Conservation (phyloP, 441 rosid genomes). For the Pelargonium myrrhifolium region DNA sequence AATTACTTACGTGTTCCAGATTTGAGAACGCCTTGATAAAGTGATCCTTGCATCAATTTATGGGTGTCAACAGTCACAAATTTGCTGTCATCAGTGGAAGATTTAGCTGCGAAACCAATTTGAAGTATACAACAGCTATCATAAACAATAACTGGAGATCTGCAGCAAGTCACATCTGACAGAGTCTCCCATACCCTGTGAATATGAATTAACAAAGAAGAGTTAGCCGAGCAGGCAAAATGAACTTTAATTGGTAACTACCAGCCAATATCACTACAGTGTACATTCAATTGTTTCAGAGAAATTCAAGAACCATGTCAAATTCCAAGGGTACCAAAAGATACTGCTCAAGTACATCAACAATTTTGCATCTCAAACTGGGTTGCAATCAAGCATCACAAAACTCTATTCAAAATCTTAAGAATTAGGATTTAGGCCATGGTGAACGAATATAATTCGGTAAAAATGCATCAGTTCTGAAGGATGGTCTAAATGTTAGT, state of each 20-base stretch:
- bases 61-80: constrained; percentile 42
- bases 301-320: not conserved
- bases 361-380: not conserved
- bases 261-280: not conserved
- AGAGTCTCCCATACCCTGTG: constrained; percentile 81
- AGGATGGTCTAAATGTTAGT: not conserved
- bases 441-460: not conserved
- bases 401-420: not conserved
- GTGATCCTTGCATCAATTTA: constrained; percentile 58
- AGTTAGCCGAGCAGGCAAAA: not conserved
- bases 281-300: not conserved
- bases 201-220: constrained; percentile 15
- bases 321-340: not conserved
- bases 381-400: not conserved
- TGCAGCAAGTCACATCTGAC: constrained; percentile 55
- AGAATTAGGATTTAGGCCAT: not conserved
- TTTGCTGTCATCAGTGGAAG: constrained; percentile 27
- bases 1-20: constrained; percentile 61
- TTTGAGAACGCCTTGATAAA: constrained; percentile 54
- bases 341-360: not conserved
- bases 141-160: constrained; percentile 62
- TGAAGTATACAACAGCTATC: constrained; percentile 48
- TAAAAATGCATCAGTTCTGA: not conserved
- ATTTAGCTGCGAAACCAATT: constrained; percentile 67
- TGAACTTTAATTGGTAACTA: not conserved